These are phyloP conservation scores for Calonectria hawksworthii DNA, from an alignment of 2,329 filamentous ascomycete genomes.

Conservation along the genomic window DNA sequence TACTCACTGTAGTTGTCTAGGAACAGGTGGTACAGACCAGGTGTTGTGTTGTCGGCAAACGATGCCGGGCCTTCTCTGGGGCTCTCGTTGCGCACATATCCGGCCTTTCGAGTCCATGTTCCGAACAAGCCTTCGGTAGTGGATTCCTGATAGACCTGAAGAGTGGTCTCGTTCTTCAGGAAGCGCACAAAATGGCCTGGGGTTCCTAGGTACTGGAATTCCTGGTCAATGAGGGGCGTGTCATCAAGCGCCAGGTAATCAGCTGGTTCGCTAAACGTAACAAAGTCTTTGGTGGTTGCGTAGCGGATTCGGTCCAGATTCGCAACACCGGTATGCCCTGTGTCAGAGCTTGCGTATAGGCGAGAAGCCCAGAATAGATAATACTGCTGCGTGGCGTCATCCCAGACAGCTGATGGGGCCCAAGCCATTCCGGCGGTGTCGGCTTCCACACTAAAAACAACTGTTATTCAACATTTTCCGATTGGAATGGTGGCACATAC, in stretches of 20 bases:
- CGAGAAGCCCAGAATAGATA: conserved; percentile 64
- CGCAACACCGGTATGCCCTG: conserved; percentile 59
- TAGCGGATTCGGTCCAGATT: conserved; percentile 61
- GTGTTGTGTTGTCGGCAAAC: conserved; percentile 53
- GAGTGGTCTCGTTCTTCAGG: conserved; percentile 64
- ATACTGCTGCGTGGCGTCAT: conserved; percentile 54
- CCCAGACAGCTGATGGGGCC: conserved; percentile 55
- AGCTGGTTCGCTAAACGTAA: conserved; percentile 59
- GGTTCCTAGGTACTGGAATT: conserved; percentile 59
- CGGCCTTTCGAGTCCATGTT: conserved; percentile 58
- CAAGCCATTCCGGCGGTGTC: conserved; percentile 54
- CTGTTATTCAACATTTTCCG: not conserved
- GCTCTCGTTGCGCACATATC: conserved; percentile 49
- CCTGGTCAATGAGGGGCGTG: conserved; percentile 64
- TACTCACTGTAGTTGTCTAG: conserved; percentile 62
- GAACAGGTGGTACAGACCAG: conserved; percentile 55
- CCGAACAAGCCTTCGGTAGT: conserved; percentile 62
- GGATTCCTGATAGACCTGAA: conserved; percentile 63
- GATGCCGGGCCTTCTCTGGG: conserved; percentile 55
- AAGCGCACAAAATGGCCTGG: conserved; percentile 60
- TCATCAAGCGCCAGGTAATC: conserved; percentile 58
- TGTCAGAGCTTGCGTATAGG: conserved; percentile 58
- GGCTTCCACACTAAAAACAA: conserved; percentile 46
- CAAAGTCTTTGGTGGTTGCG: conserved; percentile 65
- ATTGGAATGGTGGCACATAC: not conserved